Percentiles rank a stretch among this genome's conserved stretches.
Evolutionary conservation across 2,329 filamentous ascomycete species (phyloP).

Genomic region (Claviceps arundinis): DNA sequence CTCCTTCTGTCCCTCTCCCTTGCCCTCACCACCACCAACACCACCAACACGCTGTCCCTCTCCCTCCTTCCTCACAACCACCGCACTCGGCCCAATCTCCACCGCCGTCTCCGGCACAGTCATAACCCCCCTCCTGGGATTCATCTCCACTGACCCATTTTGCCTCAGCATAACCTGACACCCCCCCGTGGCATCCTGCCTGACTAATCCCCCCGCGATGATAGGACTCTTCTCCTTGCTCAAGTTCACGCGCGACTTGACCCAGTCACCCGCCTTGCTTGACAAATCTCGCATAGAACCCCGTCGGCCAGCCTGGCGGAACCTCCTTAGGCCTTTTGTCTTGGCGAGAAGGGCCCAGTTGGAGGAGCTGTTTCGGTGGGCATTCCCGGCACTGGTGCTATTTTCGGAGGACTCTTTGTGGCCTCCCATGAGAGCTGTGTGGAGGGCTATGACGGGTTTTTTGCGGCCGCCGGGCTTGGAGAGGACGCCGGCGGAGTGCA

Average conservation of each 20-base stretch:
- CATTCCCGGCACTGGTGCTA: background rate
- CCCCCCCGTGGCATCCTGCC: background rate
- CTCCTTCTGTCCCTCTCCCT: no score
- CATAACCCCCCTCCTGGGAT: conserved; percentile 1
- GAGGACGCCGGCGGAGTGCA: conserved; percentile 11
- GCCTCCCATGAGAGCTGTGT: background rate
- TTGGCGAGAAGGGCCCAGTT: conserved; percentile 5
- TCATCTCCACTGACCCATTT: background rate
- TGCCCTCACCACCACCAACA: no score
- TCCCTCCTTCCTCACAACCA: background rate
- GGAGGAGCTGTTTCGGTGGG: background rate
- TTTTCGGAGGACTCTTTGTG: background rate
- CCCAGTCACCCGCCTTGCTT: conserved; percentile 15
- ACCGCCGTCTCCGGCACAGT: conserved; percentile 4
- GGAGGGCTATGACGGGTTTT: conserved; percentile 4
- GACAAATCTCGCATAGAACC: conserved; percentile 13
- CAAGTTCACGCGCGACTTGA: conserved; percentile 12
- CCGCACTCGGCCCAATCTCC: conserved; percentile 4
- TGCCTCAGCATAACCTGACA: background rate
- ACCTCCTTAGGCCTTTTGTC: conserved; percentile 5
- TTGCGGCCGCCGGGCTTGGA: conserved; percentile 7
- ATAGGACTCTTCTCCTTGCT: conserved; percentile 7
- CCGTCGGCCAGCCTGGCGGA: conserved; percentile 4
- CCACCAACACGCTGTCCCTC: background rate
- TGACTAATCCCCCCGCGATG: background rate